phyloP scores from a whole-genome alignment of 2,329 filamentous ascomycete genomes.

The Endothia cerciana region DNA sequence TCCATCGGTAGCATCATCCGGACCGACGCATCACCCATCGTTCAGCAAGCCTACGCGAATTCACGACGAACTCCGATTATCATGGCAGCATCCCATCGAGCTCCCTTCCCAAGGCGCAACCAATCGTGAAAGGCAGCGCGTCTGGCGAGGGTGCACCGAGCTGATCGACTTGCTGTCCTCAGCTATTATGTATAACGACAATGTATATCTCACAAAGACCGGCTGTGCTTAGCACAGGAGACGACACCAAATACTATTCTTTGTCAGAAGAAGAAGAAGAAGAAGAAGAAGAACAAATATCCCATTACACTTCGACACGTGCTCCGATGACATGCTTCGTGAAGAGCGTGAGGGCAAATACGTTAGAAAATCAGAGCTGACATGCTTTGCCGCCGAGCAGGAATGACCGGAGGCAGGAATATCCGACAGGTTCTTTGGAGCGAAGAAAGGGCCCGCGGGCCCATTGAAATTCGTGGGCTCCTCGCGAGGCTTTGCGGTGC shows the following conservation, averaged over 20 bases:
- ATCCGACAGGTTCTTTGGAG: too few relatives aligned
- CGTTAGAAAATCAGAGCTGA: neutral
- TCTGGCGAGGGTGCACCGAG: conserved; percentile 3
- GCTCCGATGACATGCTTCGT: neutral
- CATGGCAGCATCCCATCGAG: conserved; percentile 49
- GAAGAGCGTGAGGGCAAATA: neutral
- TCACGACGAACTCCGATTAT: conserved; percentile 77
- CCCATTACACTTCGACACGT: neutral
- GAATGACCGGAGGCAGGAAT: neutral
- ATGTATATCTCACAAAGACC: conserved; percentile 8
- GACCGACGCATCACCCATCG: conserved; percentile 80
- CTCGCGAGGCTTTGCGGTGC: neutral
- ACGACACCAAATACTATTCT: neutral
- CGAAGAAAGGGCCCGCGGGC: too few relatives aligned
- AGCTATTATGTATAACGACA: neutral
- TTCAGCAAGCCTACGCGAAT: conserved; percentile 75
- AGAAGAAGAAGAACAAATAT: neutral
- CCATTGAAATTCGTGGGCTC: neutral
- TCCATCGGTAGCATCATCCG: conserved; percentile 96
- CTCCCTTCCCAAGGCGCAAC: conserved; percentile 31
- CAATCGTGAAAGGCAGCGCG: conserved; percentile 16
- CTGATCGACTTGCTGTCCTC: conserved; percentile 4
- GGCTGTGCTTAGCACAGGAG: conserved; percentile 11
- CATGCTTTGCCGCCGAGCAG: neutral
- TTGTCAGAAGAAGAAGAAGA: neutral